A percentile compares a stretch with the other conserved stretches of the same genome.
These are phyloP conservation scores for Nakazawaea molendinolei DNA, from an alignment of 805 yeast species.

Conservation along the genomic window DNA sequence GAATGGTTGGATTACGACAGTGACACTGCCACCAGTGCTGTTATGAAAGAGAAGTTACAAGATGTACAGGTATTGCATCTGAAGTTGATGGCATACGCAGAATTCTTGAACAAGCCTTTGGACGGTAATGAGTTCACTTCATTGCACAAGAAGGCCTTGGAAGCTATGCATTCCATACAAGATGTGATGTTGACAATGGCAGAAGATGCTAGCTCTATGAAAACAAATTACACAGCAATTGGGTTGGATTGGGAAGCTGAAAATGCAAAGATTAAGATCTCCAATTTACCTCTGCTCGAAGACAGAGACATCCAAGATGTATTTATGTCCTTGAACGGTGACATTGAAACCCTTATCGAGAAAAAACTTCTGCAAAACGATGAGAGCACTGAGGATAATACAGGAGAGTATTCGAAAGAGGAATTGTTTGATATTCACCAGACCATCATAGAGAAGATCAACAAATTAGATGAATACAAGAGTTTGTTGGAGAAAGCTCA, in stretches of 20 bases:
- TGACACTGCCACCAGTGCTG: conserved; percentile 37
- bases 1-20: conserved; percentile 81
- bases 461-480: conserved; percentile 14
- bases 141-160: conserved; percentile 36
- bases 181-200: conserved; percentile 37
- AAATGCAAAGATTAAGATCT: conserved; percentile 34
- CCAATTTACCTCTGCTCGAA: conserved; percentile 19
- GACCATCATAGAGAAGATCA: conserved; percentile 15
- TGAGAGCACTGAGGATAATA: conserved; percentile 12
- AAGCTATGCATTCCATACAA: conserved; percentile 35
- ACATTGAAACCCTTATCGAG: conserved; percentile 22
- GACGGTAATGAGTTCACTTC: conserved; percentile 36
- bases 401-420: conserved; percentile 17
- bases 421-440: conserved; percentile 20
- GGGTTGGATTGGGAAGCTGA: conserved; percentile 49
- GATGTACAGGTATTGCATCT: conserved; percentile 21
- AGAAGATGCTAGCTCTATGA: conserved; percentile 35
- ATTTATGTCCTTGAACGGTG: conserved; percentile 20
- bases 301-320: conserved; percentile 22
- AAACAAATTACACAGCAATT: conserved; percentile 34
- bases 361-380: conserved; percentile 21
- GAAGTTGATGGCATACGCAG: conserved; percentile 31
- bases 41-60: conserved; percentile 29
- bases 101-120: conserved; percentile 39
- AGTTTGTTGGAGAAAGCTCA: conserved; percentile 20